A percentile compares a stretch with the other conserved stretches of the same genome.
Conservation (phyloP, 495 filamentous ascomycete species). For the Hypomontagnella submonticulosa region DNA sequence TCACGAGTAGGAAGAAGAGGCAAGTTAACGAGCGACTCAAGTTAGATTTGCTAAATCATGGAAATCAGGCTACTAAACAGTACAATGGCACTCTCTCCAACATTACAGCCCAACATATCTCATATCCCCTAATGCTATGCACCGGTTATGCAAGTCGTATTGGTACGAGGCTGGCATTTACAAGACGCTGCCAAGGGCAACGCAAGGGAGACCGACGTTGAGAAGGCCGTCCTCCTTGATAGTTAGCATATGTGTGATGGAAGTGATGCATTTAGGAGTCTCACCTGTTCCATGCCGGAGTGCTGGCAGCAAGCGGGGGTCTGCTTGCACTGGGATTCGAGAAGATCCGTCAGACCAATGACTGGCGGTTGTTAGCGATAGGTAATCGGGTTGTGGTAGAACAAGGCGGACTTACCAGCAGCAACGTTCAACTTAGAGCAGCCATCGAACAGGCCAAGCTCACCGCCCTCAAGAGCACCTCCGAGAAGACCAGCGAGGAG, state of each 20-base stretch:
- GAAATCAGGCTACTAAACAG: slow-evolving; percentile 45
- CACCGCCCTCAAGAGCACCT: slow-evolving; percentile 37
- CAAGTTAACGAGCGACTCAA: slow-evolving; percentile 46
- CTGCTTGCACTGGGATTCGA: slow-evolving; percentile 65
- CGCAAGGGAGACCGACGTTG: slow-evolving; percentile 61
- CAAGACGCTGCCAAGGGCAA: slow-evolving; percentile 63
- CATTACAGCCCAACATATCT: slow-evolving; percentile 48
- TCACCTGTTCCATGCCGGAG: slow-evolving; percentile 54
- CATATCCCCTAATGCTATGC: slow-evolving; percentile 42
- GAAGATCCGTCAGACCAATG: slow-evolving; percentile 55
- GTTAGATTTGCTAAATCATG: slow-evolving; percentile 45
- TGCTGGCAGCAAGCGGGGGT: slow-evolving; percentile 64
- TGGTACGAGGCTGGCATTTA: slow-evolving; percentile 49
- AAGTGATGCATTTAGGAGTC: slow-evolving; percentile 8
- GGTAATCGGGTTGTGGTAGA: not conserved
- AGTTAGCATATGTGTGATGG: slow-evolving; percentile 21
- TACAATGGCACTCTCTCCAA: slow-evolving; percentile 45
- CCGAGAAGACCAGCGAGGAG: slow-evolving; percentile 43
- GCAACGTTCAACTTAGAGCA: slow-evolving; percentile 48
- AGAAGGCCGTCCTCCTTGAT: slow-evolving; percentile 51
- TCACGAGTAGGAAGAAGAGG: not conserved
- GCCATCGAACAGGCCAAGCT: slow-evolving; percentile 42
- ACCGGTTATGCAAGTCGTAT: slow-evolving; percentile 36
- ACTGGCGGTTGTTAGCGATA: slow-evolving; percentile 30
- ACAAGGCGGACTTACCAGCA: slow-evolving; percentile 32